Percentiles rank a stretch among this genome's conserved stretches.
Evolutionary conservation across 441 rosid species (phyloP).

Genomic region (Francoa sonchifolia): DNA sequence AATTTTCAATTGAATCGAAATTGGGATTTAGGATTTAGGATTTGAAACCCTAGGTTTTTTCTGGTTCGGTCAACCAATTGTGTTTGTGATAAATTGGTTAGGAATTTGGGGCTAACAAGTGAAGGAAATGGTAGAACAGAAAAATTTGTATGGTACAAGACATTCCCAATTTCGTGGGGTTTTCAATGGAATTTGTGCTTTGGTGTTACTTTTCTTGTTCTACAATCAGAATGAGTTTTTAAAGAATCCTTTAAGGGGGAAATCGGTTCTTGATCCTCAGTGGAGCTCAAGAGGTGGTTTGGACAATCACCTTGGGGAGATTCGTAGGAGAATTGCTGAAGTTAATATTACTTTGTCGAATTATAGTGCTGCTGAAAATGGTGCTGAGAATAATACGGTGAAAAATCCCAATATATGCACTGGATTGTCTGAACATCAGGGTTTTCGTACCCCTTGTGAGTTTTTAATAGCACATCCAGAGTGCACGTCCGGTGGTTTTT

Average conservation of each 20-base stretch:
- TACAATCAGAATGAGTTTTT: constrained; percentile 13
- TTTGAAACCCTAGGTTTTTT: background rate
- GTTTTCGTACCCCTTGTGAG: constrained; percentile 16
- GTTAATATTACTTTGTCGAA: constrained; percentile 4
- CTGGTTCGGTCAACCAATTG: background rate
- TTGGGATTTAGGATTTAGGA: no score
- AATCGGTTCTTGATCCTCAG: constrained; percentile 5
- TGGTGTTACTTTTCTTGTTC: constrained; percentile 19
- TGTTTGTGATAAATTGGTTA: background rate
- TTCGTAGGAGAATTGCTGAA: constrained; percentile 17
- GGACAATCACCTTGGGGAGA: constrained; percentile 6
- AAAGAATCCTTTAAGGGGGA: constrained; percentile 1
- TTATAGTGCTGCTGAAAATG: constrained; percentile 4
- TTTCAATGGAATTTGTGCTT: constrained; percentile 16
- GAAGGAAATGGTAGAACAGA: constrained; percentile 2
- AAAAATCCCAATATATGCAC: constrained; percentile 19
- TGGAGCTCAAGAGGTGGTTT: constrained; percentile 6
- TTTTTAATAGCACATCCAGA: constrained; percentile 20
- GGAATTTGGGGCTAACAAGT: background rate
- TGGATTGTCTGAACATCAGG: constrained; percentile 22
- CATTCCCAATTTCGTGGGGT: constrained; percentile 10
- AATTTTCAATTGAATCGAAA: no score
- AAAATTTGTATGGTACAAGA: background rate
- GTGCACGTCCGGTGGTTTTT: constrained; percentile 14
- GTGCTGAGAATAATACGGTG: constrained; percentile 2